phyloP scores from a whole-genome alignment of 495 filamentous ascomycete genomes.

The Neurospora pannonica region DNA sequence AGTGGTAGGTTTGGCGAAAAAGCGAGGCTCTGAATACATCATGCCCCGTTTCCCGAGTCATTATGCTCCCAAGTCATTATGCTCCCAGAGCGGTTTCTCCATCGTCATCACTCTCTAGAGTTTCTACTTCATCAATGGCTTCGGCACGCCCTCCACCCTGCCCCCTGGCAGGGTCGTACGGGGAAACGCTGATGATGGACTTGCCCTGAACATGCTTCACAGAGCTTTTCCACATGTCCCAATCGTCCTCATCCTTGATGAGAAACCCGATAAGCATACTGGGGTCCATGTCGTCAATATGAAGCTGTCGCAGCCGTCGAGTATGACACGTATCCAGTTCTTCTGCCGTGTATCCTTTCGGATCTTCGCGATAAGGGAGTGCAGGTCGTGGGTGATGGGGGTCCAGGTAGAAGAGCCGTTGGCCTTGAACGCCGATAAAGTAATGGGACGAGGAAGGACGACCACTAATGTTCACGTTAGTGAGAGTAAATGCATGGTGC shows the following conservation, averaged over 20 bases:
- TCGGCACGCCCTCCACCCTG: constrained; percentile 48
- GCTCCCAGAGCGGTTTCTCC: constrained; percentile 35
- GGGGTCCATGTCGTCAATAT: constrained; percentile 90
- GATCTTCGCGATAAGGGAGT: constrained; percentile 45
- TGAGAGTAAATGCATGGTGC: background rate
- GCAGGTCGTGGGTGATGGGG: constrained; percentile 72
- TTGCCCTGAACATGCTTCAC: constrained; percentile 67
- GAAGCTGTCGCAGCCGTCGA: constrained; percentile 67
- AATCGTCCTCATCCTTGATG: constrained; percentile 73
- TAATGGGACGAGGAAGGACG: constrained; percentile 94
- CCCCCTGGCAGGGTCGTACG: constrained; percentile 51
- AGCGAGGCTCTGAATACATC: background rate
- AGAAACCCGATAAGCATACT: constrained; percentile 98
- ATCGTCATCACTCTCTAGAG: constrained; percentile 58
- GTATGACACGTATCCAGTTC: constrained; percentile 85
- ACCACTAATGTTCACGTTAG: constrained; percentile 46
- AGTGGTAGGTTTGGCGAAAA: background rate
- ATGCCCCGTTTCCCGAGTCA: background rate
- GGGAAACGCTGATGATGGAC: constrained; percentile 71
- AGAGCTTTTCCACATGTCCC: constrained; percentile 66
- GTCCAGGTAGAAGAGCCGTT: constrained; percentile 88
- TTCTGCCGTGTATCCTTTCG: constrained; percentile 49
- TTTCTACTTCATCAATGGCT: constrained; percentile 85
- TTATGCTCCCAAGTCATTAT: constrained; percentile 14
- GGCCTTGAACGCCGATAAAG: constrained; percentile 89